Evolutionary conservation across 257 asterid species (phyloP), one percentile per base, ranked within the genome.

Genomic region (Anisodus tanguticus): DNA sequence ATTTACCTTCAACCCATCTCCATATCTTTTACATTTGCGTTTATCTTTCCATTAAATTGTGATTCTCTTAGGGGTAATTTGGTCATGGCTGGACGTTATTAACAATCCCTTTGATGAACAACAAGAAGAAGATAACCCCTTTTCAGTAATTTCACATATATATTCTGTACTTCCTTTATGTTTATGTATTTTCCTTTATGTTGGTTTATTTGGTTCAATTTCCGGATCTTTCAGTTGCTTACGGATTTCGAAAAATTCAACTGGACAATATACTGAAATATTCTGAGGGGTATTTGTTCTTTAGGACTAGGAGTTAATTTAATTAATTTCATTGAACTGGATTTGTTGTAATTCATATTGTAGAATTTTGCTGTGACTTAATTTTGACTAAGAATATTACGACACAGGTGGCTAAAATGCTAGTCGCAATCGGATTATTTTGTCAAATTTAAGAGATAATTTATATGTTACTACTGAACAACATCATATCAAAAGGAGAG

Each of bases 41-140:
- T 31, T 31, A 1, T 31, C 35, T n/a, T 17, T 41, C 0, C 5
- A 2, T 58, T n/a, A 19, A 17, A 26, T 74, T 74, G n/a, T 22
- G 16, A 31, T 39, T 39, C 0, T 68, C 53, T 4, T 47, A 5
- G 51, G 9, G 51, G 51, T 47, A 5, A 49, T 59, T 15, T 59
- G 12, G 66, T 63, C 54, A 95, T 95, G 99, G 97, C 97, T 86
- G 93, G 92, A 74, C 91, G 93, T 84, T 74, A 74, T 74, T 88
- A 86, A 94, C 69, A 94, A 95, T 85, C 97, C 98, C 47, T 95
- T 95, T 83, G 93, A 87, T 9, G 99, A 92, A 8, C 97, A 91
- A 85, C 86, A 87, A 11, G 95, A 95, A 86, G 92, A 88, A 31
- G 35, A 31, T 82, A 94, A 94, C 57, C 97, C 97, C 43, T 95